Base-by-base conservation (phyloP, 306 rosid species). In the Malus sylvestris region DNA sequence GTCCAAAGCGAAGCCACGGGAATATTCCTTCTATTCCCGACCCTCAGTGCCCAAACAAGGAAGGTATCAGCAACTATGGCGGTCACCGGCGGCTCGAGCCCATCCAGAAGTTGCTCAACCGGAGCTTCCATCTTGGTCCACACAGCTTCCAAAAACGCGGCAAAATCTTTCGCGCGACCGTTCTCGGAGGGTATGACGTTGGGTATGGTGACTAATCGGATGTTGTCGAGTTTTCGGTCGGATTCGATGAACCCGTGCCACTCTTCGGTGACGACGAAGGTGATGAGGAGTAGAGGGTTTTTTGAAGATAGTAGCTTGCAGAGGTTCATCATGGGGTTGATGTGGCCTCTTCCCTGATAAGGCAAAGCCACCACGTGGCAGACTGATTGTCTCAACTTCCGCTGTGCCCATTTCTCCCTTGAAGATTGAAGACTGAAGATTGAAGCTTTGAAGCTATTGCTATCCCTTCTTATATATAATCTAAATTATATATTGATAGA, bases 291-390 rank as follows among this genome's bases (percentile, higher is more conserved):
- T 27, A 5, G 33, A 35, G 11, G 30, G 53, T 61, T 71, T 3
- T 73, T 82, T 15, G 77, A 78, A 32, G 55, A 44, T 0, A 88
- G 77, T 4, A 70, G 63, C 35, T 81, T 85, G 86, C 91, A 91
- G 77, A 89, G 78, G 76, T 68, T 87, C 88, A 91, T 85, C 85
- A 87, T 86, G 92, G 89, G 82, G 40, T 85, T 88, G 71, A 88
- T 46, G 75, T 83, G 91, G 16, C 88, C 86, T 52, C 83, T 61
- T 27, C 80, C 83, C 9, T 86, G 89, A 25, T 13, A 85, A 9
- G 91, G 89, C 79, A 88, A 44, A 22, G 80, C 89, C 72, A 83
- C 82, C 66, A 83, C 70, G 78, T 85, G 89, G 75, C 73, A 51
- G 58, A 71, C 12, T 19, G 23, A 13, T 32, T 46, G 75, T 29